Evolutionary conservation across 2,329 filamentous ascomycete genomes (phyloP).

Genomic region (Sordariomycetes sp.): DNA sequence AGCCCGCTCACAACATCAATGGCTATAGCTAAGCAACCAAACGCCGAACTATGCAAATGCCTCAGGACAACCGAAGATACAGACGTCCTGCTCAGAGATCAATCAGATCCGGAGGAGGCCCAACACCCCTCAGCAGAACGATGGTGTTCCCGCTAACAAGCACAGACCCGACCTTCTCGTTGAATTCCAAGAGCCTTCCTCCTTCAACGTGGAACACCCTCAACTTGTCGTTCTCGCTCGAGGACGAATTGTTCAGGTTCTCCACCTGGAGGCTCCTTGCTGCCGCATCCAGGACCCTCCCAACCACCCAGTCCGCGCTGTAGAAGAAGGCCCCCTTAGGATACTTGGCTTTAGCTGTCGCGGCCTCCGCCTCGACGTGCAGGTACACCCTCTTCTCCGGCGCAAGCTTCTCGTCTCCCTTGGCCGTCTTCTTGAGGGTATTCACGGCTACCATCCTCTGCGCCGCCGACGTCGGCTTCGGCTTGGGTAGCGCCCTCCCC

Average conservation of each 20-base stretch:
- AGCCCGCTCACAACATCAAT: neutral
- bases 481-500: constrained; percentile 47
- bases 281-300: constrained; percentile 67
- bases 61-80: neutral
- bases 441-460: constrained; percentile 61
- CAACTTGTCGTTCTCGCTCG: constrained; percentile 67
- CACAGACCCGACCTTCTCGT: constrained; percentile 67
- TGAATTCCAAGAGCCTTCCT: constrained; percentile 76
- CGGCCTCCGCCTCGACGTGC: constrained; percentile 80
- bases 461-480: constrained; percentile 51
- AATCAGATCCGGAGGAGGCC: constrained; percentile 65
- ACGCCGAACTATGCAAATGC: neutral
- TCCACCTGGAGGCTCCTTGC: constrained; percentile 68
- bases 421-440: constrained; percentile 73
- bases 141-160: constrained; percentile 81
- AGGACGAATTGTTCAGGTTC: constrained; percentile 73
- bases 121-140: constrained; percentile 76
- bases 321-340: constrained; percentile 77
- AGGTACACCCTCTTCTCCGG: constrained; percentile 82
- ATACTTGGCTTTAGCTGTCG: constrained; percentile 72
- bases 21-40: neutral
- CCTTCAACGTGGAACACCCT: constrained; percentile 90
- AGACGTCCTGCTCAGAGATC: constrained; percentile 25
- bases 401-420: constrained; percentile 76
- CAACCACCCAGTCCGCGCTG: constrained; percentile 79